Evolutionary conservation across 2,329 filamentous ascomycete species (phyloP).

Genomic region (Penicillium capsulatum): DNA sequence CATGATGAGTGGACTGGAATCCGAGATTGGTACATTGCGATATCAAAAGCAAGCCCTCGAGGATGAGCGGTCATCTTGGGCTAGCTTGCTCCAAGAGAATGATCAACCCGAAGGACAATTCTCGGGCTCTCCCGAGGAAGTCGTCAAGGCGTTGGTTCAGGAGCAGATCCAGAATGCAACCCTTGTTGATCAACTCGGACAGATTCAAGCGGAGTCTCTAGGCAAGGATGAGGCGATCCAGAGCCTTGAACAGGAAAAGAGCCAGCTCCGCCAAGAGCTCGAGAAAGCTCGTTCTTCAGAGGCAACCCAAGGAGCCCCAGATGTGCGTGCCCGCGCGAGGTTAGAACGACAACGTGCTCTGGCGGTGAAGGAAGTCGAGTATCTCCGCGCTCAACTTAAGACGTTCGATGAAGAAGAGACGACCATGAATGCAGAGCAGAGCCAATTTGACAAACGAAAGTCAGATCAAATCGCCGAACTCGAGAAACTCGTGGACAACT

Average conservation of each 20-base stretch:
- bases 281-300: slow-evolving; percentile 61
- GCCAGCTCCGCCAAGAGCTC: slow-evolving; percentile 61
- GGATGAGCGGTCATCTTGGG: slow-evolving; percentile 83
- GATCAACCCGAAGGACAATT: slow-evolving; percentile 69
- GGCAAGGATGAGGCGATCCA: slow-evolving; percentile 74
- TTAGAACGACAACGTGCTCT: slow-evolving; percentile 81
- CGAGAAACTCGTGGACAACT: slow-evolving; percentile 79
- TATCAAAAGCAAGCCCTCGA: slow-evolving; percentile 82
- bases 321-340: slow-evolving; percentile 65
- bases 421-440: slow-evolving; percentile 71
- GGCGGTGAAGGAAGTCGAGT: slow-evolving; percentile 88
- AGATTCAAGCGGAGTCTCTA: slow-evolving; percentile 69
- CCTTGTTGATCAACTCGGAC: slow-evolving; percentile 75
- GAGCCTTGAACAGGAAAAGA: slow-evolving; percentile 65
- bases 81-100: slow-evolving; percentile 72
- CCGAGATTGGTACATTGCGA: slow-evolving; percentile 72
- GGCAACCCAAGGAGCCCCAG: slow-evolving; percentile 41
- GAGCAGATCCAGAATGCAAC: slow-evolving; percentile 75
- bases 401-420: slow-evolving; percentile 83
- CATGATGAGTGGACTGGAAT: slow-evolving; percentile 67
- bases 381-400: slow-evolving; percentile 85
- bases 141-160: slow-evolving; percentile 78
- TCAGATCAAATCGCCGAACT: slow-evolving; percentile 71
- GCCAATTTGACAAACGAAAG: slow-evolving; percentile 68
- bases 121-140: slow-evolving; percentile 62